These are phyloP conservation scores for Naganishia liquefaciens DNA, from an alignment of 1,284 basidiomycete species.

Conservation along the genomic window DNA sequence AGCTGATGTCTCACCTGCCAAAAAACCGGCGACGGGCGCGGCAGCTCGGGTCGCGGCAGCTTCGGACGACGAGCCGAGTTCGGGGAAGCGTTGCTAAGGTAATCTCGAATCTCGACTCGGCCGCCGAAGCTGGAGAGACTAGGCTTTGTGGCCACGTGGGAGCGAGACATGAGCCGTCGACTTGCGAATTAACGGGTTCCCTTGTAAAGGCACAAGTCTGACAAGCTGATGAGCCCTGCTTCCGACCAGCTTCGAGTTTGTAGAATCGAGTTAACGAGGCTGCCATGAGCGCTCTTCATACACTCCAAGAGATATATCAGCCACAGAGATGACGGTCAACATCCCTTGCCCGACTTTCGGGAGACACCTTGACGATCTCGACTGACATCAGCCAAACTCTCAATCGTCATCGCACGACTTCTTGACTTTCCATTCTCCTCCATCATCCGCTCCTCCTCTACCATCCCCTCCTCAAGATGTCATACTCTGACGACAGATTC, in stretches of 20 bases:
- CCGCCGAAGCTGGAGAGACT: neutral
- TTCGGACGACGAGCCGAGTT: constrained; percentile 10
- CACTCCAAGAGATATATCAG: too few relatives aligned
- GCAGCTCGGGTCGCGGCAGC: constrained; percentile 1
- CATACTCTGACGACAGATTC: neutral
- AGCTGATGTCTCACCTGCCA: constrained; percentile 18
- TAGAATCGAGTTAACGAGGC: too few relatives aligned
- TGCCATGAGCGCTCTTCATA: too few relatives aligned
- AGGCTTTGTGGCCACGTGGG: neutral
- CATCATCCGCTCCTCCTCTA: neutral
- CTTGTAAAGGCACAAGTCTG: neutral
- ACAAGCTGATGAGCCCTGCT: neutral
- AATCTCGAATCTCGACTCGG: neutral
- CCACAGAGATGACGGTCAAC: too few relatives aligned
- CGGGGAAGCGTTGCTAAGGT: neutral
- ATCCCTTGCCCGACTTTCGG: too few relatives aligned
- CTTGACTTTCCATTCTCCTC: neutral
- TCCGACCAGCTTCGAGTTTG: too few relatives aligned
- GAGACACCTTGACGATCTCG: too few relatives aligned
- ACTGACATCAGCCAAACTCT: too few relatives aligned
- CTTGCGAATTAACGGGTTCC: neutral
- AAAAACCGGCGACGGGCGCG: constrained; percentile 1
- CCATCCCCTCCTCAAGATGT: neutral
- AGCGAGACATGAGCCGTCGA: neutral
- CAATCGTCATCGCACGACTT: too few relatives aligned